A percentile compares a stretch with the other conserved stretches of the same genome.
Conservation (phyloP, 1,284 basidiomycete genomes). For the Apiotrichum domesticum region DNA sequence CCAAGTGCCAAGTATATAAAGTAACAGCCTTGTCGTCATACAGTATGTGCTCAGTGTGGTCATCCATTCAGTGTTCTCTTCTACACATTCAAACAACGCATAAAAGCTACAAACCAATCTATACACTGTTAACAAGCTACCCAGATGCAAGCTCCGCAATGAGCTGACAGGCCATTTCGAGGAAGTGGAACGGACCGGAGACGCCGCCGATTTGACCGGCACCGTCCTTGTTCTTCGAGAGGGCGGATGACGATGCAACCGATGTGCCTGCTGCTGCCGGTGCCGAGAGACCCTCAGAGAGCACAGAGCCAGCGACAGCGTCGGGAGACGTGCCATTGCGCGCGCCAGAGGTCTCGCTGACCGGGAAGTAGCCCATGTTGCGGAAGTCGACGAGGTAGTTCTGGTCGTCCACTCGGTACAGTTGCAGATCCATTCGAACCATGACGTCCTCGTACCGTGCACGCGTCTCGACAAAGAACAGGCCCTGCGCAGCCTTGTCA, state of each 20-base stretch:
- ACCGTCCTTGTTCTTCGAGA: conserved; percentile 17
- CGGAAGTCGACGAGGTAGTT: conserved; percentile 99
- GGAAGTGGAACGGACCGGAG: conserved; percentile 85
- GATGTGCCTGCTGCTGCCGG: not conserved
- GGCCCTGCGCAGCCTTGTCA: conserved; percentile 53
- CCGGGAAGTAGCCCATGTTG: conserved; percentile 83
- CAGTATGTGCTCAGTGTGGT: too few relatives aligned
- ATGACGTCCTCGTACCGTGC: conserved; percentile 84
- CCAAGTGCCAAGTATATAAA: too few relatives aligned
- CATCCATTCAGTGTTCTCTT: too few relatives aligned
- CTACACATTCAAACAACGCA: not conserved
- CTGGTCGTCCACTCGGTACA: conserved; percentile 90
- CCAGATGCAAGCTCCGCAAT: conserved; percentile 50
- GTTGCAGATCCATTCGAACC: conserved; percentile 92
- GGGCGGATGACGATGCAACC: not conserved
- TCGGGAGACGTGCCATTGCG: conserved; percentile 62
- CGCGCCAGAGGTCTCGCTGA: conserved; percentile 35
- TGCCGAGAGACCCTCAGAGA: not conserved
- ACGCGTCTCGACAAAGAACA: conserved; percentile 93
- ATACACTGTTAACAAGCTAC: not conserved
- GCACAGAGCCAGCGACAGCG: not conserved
- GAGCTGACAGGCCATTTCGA: conserved; percentile 78
- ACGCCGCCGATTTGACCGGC: conserved; percentile 63
- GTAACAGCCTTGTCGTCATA: too few relatives aligned
- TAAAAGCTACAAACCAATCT: conserved; percentile 5